phyloP scores from a whole-genome alignment of 2,329 filamentous ascomycete species.

The Monosporascus ibericus region DNA sequence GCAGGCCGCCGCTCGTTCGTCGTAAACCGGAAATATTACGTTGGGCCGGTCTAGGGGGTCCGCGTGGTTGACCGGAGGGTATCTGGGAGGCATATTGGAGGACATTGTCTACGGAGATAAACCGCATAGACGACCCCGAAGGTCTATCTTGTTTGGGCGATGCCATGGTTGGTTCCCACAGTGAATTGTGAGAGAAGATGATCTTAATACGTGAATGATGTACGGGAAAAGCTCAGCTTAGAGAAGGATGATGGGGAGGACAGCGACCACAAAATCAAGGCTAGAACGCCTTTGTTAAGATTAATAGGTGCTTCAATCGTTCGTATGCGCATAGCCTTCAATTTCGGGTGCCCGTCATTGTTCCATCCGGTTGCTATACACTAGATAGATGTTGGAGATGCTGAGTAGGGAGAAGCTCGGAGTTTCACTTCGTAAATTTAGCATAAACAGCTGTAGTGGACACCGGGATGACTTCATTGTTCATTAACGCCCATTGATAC shows the following conservation, averaged over 20 bases:
- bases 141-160: background rate
- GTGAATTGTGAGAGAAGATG: background rate
- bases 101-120: slow-evolving; percentile 89
- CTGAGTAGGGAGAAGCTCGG: background rate
- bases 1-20: slow-evolving; percentile 37
- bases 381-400: too few relatives aligned
- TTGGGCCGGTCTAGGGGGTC: slow-evolving; percentile 51
- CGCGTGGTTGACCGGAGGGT: slow-evolving; percentile 83
- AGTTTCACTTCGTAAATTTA: background rate
- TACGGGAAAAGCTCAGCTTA: too few relatives aligned
- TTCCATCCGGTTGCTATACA: too few relatives aligned
- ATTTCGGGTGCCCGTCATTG: too few relatives aligned
- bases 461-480: background rate
- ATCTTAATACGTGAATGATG: too few relatives aligned
- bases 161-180: background rate
- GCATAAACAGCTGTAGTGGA: background rate
- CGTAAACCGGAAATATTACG: slow-evolving; percentile 41
- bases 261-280: too few relatives aligned
- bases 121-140: slow-evolving; percentile 50
- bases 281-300: too few relatives aligned
- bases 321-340: too few relatives aligned
- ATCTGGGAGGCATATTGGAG: slow-evolving; percentile 92
- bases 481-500: too few relatives aligned
- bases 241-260: too few relatives aligned
- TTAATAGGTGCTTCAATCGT: too few relatives aligned